Conservation (phyloP, 768 basidiomycete species). For the Podaxis rugospora region DNA sequence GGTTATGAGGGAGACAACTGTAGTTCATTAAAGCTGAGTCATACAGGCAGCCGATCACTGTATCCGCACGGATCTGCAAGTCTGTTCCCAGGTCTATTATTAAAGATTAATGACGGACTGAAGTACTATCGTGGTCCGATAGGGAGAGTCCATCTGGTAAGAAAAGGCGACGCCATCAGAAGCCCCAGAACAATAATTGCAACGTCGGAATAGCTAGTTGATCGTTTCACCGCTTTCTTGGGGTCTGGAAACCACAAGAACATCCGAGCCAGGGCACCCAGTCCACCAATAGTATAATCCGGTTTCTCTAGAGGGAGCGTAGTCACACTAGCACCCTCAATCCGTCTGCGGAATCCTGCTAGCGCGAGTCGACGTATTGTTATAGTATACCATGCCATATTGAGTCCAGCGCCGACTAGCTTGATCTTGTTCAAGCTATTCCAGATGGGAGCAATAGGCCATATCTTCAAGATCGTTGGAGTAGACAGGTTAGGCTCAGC, state of each 20-base stretch:
- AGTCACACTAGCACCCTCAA: neutral
- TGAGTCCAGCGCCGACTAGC: constrained; percentile 61
- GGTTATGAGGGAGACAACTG: neutral
- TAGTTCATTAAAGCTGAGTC: too few relatives aligned
- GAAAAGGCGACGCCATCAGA: neutral
- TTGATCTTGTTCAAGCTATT: constrained; percentile 40
- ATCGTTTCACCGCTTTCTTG: neutral
- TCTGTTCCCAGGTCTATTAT: neutral
- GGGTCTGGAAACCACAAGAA: constrained; percentile 36
- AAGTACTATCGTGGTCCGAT: neutral
- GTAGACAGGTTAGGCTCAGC: constrained; percentile 30
- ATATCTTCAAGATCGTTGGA: constrained; percentile 15
- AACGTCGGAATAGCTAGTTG: neutral
- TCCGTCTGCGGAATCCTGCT: constrained; percentile 7
- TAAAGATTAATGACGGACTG: neutral
- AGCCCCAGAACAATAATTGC: neutral
- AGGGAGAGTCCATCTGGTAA: neutral
- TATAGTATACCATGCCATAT: constrained; percentile 65
- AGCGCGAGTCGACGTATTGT: constrained; percentile 49
- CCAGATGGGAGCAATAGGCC: constrained; percentile 24
- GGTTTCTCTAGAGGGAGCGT: constrained; percentile 10
- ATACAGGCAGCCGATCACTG: too few relatives aligned
- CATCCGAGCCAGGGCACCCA: constrained; percentile 38
- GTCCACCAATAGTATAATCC: constrained; percentile 27
- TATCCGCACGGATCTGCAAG: neutral